These are phyloP conservation scores for Cornus controversa DNA, from an alignment of 148 eudicot genomes.

Conservation along the genomic window DNA sequence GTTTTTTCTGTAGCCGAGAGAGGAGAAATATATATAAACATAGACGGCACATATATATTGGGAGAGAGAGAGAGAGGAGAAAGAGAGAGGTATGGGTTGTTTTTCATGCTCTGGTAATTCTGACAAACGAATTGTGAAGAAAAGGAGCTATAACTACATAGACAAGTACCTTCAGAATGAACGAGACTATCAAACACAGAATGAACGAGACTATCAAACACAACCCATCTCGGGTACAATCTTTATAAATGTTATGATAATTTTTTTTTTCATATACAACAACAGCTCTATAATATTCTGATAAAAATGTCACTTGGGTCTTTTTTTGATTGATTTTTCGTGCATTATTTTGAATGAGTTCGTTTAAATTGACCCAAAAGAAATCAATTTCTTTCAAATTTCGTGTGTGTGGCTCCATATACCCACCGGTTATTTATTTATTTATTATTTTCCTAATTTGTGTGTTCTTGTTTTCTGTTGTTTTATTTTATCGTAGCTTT, in stretches of 20 bases:
- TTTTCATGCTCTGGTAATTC: conserved; percentile 24
- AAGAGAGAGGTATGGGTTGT: conserved; percentile 23
- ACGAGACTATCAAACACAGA: conserved; percentile 14
- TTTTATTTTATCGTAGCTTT: conserved; percentile 1
- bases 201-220: conserved; percentile 15
- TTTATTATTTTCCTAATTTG: neutral
- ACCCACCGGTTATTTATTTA: too few species aligned
- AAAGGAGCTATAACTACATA: conserved; percentile 1
- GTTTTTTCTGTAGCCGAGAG: neutral
- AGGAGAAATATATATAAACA: neutral
- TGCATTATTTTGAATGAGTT: conserved; percentile 1
- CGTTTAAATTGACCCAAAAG: neutral
- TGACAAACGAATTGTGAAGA: conserved; percentile 5
- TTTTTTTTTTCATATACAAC: neutral
- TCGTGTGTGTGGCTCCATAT: neutral
- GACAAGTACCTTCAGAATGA: too few species aligned
- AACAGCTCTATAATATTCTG: neutral
- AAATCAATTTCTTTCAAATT: neutral
- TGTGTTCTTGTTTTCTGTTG: conserved; percentile 1
- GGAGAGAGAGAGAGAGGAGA: neutral
- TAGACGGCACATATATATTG: neutral
- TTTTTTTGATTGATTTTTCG: neutral
- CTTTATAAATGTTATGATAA: neutral
- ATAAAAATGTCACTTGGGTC: neutral
- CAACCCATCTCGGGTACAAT: conserved; percentile 16